A percentile compares a stretch with the other conserved stretches of the same genome.
Conservation (phyloP, 805 yeast genomes). For the Saccharomyces paradoxus region DNA sequence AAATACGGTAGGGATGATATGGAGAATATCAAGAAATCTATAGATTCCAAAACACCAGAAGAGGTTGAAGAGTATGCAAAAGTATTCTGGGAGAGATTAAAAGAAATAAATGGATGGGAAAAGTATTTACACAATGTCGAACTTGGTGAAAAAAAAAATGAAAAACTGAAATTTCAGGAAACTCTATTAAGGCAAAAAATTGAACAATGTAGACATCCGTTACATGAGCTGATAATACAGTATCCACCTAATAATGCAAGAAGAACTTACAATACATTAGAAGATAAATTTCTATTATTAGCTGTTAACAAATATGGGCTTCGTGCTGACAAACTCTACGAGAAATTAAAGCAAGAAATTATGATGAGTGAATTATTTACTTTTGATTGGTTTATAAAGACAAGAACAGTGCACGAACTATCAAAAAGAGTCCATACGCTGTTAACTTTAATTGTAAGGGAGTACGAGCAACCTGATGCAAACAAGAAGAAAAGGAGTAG, state of each 20-base stretch:
- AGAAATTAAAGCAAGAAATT: slow-evolving; percentile 59
- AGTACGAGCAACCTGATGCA: slow-evolving; percentile 54
- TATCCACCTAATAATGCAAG: slow-evolving; percentile 83
- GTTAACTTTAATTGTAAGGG: slow-evolving; percentile 59
- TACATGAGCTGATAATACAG: slow-evolving; percentile 54
- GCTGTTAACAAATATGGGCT: slow-evolving; percentile 61
- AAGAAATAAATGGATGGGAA: slow-evolving; percentile 59
- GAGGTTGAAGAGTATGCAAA: slow-evolving; percentile 54
- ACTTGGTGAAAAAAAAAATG: slow-evolving; percentile 59
- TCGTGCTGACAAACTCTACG: slow-evolving; percentile 49
- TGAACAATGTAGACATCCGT: slow-evolving; percentile 46
- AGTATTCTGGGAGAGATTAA: slow-evolving; percentile 56
- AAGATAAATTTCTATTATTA: slow-evolving; percentile 58
- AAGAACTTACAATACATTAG: slow-evolving; percentile 57
- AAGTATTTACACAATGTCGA: slow-evolving; percentile 67
- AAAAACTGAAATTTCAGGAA: slow-evolving; percentile 48
- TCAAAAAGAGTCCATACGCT: slow-evolving; percentile 63
- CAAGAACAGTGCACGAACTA: slow-evolving; percentile 65
- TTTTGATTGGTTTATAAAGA: slow-evolving; percentile 66
- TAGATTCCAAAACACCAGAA: slow-evolving; percentile 48
- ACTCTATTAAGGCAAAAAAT: slow-evolving; percentile 46
- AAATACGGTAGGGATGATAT: slow-evolving; percentile 52
- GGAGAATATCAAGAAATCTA: slow-evolving; percentile 42
- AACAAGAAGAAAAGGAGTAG: slow-evolving; percentile 40
- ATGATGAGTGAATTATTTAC: slow-evolving; percentile 49